These are phyloP conservation scores for Globisporangium rhizosaccharum DNA, from an alignment of 352 stramenopile species.

Conservation along the genomic window DNA sequence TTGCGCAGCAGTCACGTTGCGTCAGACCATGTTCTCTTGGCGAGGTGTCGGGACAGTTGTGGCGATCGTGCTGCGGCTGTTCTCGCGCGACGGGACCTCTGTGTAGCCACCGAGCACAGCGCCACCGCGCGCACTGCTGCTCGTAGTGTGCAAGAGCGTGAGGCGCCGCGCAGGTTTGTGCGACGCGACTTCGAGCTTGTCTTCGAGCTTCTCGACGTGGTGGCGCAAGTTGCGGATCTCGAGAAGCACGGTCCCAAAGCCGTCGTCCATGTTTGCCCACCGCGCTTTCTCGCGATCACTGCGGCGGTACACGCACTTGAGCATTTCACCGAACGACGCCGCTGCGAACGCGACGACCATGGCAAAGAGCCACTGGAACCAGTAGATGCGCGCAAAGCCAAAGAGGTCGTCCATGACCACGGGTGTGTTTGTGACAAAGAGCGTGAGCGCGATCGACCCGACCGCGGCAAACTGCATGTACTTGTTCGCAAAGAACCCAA, in stretches of 20 bases:
- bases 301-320: slow-evolving; percentile 38
- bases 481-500: slow-evolving; percentile 29
- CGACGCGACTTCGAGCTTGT: slow-evolving; percentile 41
- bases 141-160: slow-evolving; percentile 13
- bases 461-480: slow-evolving; percentile 39
- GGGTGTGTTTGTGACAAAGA: slow-evolving; percentile 30
- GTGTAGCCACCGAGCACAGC: neutral
- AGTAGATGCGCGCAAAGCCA: slow-evolving; percentile 34
- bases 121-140: neutral
- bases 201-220: slow-evolving; percentile 40
- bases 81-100: slow-evolving; percentile 14
- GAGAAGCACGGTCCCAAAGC: slow-evolving; percentile 30
- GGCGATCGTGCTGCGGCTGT: slow-evolving; percentile 9
- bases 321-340: slow-evolving; percentile 26
- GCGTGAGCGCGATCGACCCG: slow-evolving; percentile 30
- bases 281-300: slow-evolving; percentile 23
- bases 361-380: slow-evolving; percentile 35
- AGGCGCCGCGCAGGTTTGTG: slow-evolving; percentile 28
- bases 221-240: slow-evolving; percentile 43
- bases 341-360: slow-evolving; percentile 29
- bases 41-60: slow-evolving; percentile 5
- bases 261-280: slow-evolving; percentile 30
- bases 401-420: slow-evolving; percentile 34
- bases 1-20: neutral
- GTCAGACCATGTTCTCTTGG: slow-evolving; percentile 14